Conservation (phyloP, 352 stramenopile genomes). For the Phytophthora ohioensis region DNA sequence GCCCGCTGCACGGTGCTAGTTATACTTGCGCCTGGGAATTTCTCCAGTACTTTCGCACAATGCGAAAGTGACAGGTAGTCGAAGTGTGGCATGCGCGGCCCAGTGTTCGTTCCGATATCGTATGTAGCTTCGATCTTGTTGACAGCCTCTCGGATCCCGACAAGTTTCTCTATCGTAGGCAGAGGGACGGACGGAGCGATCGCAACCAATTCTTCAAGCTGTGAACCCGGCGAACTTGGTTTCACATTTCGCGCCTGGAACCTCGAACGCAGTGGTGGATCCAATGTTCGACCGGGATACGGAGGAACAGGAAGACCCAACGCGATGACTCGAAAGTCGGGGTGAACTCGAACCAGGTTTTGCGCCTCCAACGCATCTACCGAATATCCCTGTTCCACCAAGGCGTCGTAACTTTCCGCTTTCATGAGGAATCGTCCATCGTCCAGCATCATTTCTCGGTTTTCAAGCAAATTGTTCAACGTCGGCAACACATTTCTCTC, state of each 20-base stretch:
- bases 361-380: conserved; percentile 54
- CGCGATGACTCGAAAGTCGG: conserved; percentile 94
- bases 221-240: conserved; percentile 67
- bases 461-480: conserved; percentile 98
- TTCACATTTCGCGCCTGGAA: conserved; percentile 85
- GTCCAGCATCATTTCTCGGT: conserved; percentile 95
- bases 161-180: conserved; percentile 66
- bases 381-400: conserved; percentile 66
- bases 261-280: conserved; percentile 87
- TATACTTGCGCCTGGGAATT: conserved; percentile 59
- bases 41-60: conserved; percentile 58
- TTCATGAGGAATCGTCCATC: conserved; percentile 95
- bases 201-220: conserved; percentile 63
- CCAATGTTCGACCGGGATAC: conserved; percentile 86
- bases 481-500: conserved; percentile 97
- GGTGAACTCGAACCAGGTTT: conserved; percentile 89
- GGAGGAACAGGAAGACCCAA: conserved; percentile 88
- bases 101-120: conserved; percentile 38
- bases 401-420: conserved; percentile 78
- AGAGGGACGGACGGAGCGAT: conserved; percentile 61
- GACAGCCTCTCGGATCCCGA: conserved; percentile 73
- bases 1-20: conserved; percentile 50
- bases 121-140: conserved; percentile 77
- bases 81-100: conserved; percentile 77
- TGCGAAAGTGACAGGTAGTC: conserved; percentile 70